phyloP scores from a whole-genome alignment of 305 asterid genomes.

The Fraxinus ornus region DNA sequence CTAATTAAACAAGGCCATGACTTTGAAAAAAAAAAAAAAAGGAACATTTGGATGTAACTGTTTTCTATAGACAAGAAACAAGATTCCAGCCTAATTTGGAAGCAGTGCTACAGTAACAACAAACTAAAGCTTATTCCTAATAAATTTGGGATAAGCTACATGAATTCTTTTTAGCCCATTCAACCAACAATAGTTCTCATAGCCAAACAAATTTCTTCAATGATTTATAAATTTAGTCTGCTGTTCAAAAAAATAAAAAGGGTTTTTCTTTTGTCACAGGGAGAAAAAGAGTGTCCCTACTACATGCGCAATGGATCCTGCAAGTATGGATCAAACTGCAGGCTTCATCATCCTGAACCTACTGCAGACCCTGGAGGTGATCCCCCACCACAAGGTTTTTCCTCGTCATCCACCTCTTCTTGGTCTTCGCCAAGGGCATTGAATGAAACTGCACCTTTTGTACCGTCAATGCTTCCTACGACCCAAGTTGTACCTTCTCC shows the following conservation, averaged over 20 bases:
- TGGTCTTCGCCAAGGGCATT: slow-evolving; percentile 73
- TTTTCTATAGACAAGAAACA: too few relatives aligned
- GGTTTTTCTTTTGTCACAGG: slow-evolving; percentile 39
- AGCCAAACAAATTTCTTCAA: background rate
- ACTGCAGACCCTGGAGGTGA: slow-evolving; percentile 60
- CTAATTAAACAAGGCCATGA: background rate
- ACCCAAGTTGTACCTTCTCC: slow-evolving; percentile 46
- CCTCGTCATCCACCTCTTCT: slow-evolving; percentile 50
- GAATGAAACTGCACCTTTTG: slow-evolving; percentile 46
- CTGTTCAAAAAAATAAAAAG: slow-evolving; percentile 1
- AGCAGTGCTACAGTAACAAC: too few relatives aligned
- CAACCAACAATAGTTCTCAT: background rate
- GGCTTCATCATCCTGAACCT: slow-evolving; percentile 96
- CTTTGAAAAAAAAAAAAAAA: background rate
- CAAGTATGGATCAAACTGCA: slow-evolving; percentile 82
- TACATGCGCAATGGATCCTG: slow-evolving; percentile 96
- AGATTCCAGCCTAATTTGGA: too few relatives aligned
- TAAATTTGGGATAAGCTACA: too few relatives aligned
- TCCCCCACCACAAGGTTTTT: slow-evolving; percentile 45
- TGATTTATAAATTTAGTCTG: background rate
- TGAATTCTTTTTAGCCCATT: too few relatives aligned
- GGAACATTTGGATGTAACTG: too few relatives aligned
- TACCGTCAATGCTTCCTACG: slow-evolving; percentile 50
- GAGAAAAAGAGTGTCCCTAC: slow-evolving; percentile 79
- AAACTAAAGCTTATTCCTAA: too few relatives aligned